Evolutionary conservation across 2,329 filamentous ascomycete species (phyloP).

Genomic region (Fusarium foetens): DNA sequence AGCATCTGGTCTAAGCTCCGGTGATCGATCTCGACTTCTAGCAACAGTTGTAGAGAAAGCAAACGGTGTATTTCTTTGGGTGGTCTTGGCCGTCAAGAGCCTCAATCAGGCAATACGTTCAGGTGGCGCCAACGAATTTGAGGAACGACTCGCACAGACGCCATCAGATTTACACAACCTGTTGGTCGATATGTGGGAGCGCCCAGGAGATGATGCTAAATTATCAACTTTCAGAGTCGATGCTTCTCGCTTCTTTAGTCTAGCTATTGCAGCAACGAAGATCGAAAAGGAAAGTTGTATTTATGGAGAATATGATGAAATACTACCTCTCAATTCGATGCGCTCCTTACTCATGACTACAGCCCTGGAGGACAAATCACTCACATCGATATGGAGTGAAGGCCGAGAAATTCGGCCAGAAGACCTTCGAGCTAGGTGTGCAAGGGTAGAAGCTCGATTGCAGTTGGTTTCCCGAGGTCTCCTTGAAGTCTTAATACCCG

Average conservation of each 20-base stretch:
- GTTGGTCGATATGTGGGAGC: neutral
- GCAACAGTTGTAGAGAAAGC: accelerated
- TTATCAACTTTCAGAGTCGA: accelerated
- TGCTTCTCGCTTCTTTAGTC: accelerated
- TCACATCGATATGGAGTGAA: accelerated
- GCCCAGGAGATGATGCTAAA: accelerated
- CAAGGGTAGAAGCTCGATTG: accelerated
- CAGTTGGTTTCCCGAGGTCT: neutral
- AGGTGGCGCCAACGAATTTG: neutral
- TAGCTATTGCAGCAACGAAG: accelerated
- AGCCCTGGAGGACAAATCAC: accelerated
- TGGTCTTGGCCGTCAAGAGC: neutral
- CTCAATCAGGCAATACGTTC: neutral
- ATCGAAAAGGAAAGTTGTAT: neutral
- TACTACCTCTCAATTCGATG: neutral
- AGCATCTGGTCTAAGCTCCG: accelerated
- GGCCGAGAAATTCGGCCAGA: accelerated
- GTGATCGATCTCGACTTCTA: accelerated
- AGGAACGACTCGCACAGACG: neutral
- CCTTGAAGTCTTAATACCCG: neutral
- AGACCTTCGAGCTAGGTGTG: neutral
- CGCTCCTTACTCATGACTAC: neutral
- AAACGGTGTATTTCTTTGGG: neutral
- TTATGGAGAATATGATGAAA: too few species aligned
- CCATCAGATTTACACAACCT: neutral